Conservation (phyloP, 1,284 basidiomycete species). For the Cutaneotrichosporon sp. region DNA sequence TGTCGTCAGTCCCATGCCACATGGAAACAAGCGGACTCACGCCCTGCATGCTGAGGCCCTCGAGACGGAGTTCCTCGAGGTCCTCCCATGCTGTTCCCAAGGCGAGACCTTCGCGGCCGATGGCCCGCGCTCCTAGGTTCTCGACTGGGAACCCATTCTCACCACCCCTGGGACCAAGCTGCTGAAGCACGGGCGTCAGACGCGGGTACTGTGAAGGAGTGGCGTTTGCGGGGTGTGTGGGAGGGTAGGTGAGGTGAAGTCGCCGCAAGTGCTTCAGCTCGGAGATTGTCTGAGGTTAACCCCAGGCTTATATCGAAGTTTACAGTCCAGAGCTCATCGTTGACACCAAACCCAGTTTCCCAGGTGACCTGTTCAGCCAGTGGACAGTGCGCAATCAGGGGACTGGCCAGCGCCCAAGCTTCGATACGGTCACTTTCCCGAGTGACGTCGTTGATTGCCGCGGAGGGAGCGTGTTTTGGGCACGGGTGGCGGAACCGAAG, state of each 20-base stretch:
- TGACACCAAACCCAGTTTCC: slow-evolving; percentile 26
- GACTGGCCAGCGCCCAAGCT: slow-evolving; percentile 19
- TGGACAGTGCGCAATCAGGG: slow-evolving; percentile 16
- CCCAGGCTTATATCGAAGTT: not conserved
- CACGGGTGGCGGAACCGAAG: slow-evolving; percentile 24
- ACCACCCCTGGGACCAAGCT: slow-evolving; percentile 4
- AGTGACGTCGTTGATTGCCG: slow-evolving; percentile 14
- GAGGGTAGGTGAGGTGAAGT: slow-evolving; percentile 14
- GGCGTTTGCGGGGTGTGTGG: slow-evolving; percentile 13
- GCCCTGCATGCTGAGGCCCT: slow-evolving; percentile 20
- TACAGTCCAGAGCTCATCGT: slow-evolving; percentile 20
- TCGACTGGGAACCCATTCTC: not conserved
- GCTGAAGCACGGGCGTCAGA: slow-evolving; percentile 19
- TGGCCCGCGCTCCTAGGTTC: slow-evolving; percentile 8
- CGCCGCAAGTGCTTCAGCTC: slow-evolving; percentile 4
- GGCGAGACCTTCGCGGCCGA: slow-evolving; percentile 17
- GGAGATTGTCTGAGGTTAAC: slow-evolving; percentile 20
- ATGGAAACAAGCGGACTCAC: slow-evolving; percentile 20
- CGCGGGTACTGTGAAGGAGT: slow-evolving; percentile 13
- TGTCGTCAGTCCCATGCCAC: slow-evolving; percentile 7
- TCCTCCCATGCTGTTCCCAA: slow-evolving; percentile 36
- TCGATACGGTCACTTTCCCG: slow-evolving; percentile 19
- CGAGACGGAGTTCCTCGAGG: slow-evolving; percentile 27
- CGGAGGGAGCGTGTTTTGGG: slow-evolving; percentile 13
- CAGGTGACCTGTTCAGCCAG: slow-evolving; percentile 19